Evolutionary conservation across 441 rosid species (phyloP), one percentile per base, ranked within the genome.

Genomic region (Sinapis alba): DNA sequence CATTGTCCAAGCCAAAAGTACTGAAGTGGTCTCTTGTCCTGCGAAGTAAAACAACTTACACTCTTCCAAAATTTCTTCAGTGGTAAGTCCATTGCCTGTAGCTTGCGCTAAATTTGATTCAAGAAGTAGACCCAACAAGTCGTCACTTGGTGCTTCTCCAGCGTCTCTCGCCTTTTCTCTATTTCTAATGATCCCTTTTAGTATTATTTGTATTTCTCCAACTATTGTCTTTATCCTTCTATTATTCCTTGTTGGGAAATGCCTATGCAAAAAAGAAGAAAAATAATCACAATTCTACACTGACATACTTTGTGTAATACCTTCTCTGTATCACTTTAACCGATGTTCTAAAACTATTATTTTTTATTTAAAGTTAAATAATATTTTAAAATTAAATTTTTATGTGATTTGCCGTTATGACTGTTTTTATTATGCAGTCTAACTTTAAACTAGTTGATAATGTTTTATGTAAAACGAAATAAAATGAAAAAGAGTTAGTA

Each of bases 21-120:
- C 73, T 24, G 73, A 60, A 60, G 73, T 67, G 7, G 79, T 76
- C 65, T 76, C 74, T 21, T 76, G 79, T 13, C 79, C 79, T 0
- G 70, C 70, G 21, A 68, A 68, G 41, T 75, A 75, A 26, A 75
- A 75, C 68, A 75, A 26, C 69, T 75, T 68, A 27, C 73, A 75
- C 30, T 75, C 78, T 50, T 75, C 78, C 24, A 75, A 67, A 2
- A 74, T 32, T 23, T 74, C 78, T 16, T 67, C 62, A 13, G 16
- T 67, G 56, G 34, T 68, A 38, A 75, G 41, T 67, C 62, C 73
- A 50, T 60, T 75, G 16, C 68, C 73, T 68, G 41, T 60, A 18
- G 56, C 26, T 75, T 68, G 68, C 18, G 15, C 62, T 50, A 62
- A 60, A 61, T 68, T 67, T 2, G 78, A 75, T 60, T 68, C 56